Percentiles rank a stretch among this genome's conserved stretches.
Conservation (phyloP, 2,329 filamentous ascomycete species). For the Zalaria sp. region DNA sequence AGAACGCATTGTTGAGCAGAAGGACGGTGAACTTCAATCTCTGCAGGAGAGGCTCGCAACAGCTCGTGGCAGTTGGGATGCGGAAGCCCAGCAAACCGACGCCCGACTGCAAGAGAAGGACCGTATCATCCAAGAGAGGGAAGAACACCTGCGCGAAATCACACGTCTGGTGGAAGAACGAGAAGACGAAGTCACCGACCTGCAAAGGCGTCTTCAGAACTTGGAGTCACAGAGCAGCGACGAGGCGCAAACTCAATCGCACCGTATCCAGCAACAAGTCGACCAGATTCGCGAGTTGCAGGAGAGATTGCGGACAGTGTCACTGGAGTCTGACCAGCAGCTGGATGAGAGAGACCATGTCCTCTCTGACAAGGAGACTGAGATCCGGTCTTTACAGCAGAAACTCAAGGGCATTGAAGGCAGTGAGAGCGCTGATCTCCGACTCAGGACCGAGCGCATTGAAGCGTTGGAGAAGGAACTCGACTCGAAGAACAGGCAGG, state of each 20-base stretch:
- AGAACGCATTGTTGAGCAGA: slow-evolving; percentile 20
- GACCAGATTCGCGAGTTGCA: slow-evolving; percentile 33
- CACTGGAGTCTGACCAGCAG: slow-evolving; percentile 24
- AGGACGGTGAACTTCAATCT: slow-evolving; percentile 21
- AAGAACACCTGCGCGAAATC: slow-evolving; percentile 62
- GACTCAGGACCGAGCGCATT: slow-evolving; percentile 16
- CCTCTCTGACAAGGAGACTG: slow-evolving; percentile 25
- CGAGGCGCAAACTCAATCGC: slow-evolving; percentile 29
- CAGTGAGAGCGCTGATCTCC: slow-evolving; percentile 16
- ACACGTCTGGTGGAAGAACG: slow-evolving; percentile 58
- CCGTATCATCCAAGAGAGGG: slow-evolving; percentile 51
- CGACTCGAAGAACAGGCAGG: slow-evolving; percentile 15
- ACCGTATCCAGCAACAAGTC: slow-evolving; percentile 37
- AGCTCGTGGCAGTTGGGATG: slow-evolving; percentile 23
- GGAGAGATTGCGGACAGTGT: slow-evolving; percentile 31
- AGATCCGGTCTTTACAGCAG: slow-evolving; percentile 20
- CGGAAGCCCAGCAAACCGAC: slow-evolving; percentile 21
- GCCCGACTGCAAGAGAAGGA: slow-evolving; percentile 22
- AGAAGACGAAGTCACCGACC: slow-evolving; percentile 49
- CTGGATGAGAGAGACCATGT: slow-evolving; percentile 26
- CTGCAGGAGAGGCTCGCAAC: slow-evolving; percentile 21
- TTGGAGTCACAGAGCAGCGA: slow-evolving; percentile 15
- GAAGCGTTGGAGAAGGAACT: slow-evolving; percentile 25
- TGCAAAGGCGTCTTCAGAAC: slow-evolving; percentile 16
- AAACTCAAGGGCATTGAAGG: slow-evolving; percentile 15